Conservation (phyloP, 1,284 basidiomycete species). For the Fomitopsis palustris region DNA sequence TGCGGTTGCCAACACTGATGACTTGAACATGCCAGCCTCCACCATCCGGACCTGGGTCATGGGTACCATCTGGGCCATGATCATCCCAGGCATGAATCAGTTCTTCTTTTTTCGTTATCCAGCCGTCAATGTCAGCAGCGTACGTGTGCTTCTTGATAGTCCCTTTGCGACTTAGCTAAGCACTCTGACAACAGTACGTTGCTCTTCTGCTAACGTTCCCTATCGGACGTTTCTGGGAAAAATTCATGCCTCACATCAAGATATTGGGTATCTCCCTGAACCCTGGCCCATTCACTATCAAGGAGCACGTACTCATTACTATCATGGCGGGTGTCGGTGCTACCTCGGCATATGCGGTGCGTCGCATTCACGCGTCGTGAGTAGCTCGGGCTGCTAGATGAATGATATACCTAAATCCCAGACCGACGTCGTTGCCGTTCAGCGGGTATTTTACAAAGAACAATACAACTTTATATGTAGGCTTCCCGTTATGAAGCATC, state of each 20-base stretch:
- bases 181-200: conserved; percentile 44
- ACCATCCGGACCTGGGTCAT: conserved; percentile 60
- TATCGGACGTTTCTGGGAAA: conserved; percentile 57
- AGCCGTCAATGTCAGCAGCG: conserved; percentile 26
- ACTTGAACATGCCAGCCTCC: conserved; percentile 54
- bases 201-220: conserved; percentile 66
- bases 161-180: conserved; percentile 10
- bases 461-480: conserved; percentile 31
- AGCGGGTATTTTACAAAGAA: conserved; percentile 54
- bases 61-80: conserved; percentile 43
- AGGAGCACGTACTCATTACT: conserved; percentile 65
- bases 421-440: conserved; percentile 63
- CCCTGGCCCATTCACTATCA: conserved; percentile 71
- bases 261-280: conserved; percentile 43
- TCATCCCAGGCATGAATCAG: conserved; percentile 42
- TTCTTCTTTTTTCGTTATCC: conserved; percentile 44
- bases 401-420: conserved; percentile 7
- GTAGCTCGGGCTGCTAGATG: no score
- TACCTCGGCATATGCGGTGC: conserved; percentile 54
- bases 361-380: no score
- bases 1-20: conserved; percentile 63
- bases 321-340: conserved; percentile 79
- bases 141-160: conserved; percentile 10
- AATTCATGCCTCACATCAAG: conserved; percentile 49
- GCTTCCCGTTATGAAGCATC: not conserved